A percentile compares a stretch with the other conserved stretches of the same genome.
Evolutionary conservation across 345 rosid genomes (phyloP).

Genomic region (Dovyalis caffra): DNA sequence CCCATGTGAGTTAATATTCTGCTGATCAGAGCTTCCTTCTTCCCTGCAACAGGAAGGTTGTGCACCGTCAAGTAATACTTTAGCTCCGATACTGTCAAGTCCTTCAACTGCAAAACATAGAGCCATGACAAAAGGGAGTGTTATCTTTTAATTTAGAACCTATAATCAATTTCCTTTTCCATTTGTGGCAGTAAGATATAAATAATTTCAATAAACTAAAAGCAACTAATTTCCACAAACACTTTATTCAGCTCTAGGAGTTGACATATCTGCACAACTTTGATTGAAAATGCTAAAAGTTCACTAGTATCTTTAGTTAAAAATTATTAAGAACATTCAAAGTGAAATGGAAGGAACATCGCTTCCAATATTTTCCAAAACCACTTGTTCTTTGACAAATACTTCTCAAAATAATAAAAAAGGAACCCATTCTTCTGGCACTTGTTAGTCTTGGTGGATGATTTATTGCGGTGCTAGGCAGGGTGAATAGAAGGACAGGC

Average conservation of each 20-base stretch:
- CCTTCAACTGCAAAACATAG: conserved; percentile 59
- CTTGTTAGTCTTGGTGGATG: no score
- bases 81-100: conserved; percentile 68
- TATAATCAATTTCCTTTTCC: no score
- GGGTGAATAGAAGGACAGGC: no score
- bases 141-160: not conserved
- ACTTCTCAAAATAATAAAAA: no score
- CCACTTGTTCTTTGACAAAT: no score
- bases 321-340: no score
- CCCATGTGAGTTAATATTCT: conserved; percentile 75
- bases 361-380: no score
- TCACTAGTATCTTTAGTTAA: no score
- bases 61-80: conserved; percentile 68
- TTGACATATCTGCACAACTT: not conserved
- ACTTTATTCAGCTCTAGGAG: not conserved
- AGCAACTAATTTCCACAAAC: not conserved
- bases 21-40: conserved; percentile 70
- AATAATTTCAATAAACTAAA: not conserved
- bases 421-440: no score
- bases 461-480: no score
- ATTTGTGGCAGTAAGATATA: no score
- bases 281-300: not conserved
- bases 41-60: conserved; percentile 60
- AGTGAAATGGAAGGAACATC: no score
- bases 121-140: not conserved